A percentile compares a stretch with the other conserved stretches of the same genome.
Evolutionary conservation across 2,329 filamentous ascomycete species (phyloP).

Genomic region (Cladophialophora immunda): DNA sequence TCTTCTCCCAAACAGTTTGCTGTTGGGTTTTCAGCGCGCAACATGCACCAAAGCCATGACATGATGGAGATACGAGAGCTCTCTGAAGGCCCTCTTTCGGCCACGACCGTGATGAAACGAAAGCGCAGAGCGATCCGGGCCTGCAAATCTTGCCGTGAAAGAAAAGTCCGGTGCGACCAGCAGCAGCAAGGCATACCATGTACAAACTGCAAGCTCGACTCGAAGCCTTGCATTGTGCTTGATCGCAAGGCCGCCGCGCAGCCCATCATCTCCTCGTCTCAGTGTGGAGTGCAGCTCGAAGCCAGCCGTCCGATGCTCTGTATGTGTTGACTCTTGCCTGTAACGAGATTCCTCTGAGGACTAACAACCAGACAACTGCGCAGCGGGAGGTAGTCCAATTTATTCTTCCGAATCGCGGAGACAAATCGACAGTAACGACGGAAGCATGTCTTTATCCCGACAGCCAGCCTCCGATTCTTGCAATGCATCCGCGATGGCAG

Average conservation of each 20-base stretch:
- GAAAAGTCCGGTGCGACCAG: constrained; percentile 2
- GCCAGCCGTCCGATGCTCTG: neutral
- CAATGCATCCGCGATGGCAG: neutral
- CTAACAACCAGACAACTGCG: neutral
- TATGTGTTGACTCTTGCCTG: neutral
- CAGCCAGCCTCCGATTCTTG: neutral
- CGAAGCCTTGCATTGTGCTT: neutral
- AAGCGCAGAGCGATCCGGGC: neutral
- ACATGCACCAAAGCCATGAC: neutral
- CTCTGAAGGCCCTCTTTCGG: neutral
- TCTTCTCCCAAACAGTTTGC: neutral
- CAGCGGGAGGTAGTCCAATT: neutral
- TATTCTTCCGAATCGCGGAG: neutral
- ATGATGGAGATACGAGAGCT: neutral
- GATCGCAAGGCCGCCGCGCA: neutral
- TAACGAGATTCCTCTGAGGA: neutral
- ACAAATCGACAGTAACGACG: constrained; percentile 1
- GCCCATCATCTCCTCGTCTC: neutral
- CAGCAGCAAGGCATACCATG: constrained; percentile 3
- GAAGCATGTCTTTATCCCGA: neutral
- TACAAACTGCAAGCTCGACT: constrained; percentile 1
- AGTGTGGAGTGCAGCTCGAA: neutral
- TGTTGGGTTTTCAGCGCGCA: neutral
- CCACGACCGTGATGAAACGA: neutral
- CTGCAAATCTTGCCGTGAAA: neutral